Percentiles rank a stretch among this genome's conserved stretches.
These are phyloP conservation scores for Magnusiomyces ingens DNA, from an alignment of 1,139 yeast genomes.

Conservation along the genomic window DNA sequence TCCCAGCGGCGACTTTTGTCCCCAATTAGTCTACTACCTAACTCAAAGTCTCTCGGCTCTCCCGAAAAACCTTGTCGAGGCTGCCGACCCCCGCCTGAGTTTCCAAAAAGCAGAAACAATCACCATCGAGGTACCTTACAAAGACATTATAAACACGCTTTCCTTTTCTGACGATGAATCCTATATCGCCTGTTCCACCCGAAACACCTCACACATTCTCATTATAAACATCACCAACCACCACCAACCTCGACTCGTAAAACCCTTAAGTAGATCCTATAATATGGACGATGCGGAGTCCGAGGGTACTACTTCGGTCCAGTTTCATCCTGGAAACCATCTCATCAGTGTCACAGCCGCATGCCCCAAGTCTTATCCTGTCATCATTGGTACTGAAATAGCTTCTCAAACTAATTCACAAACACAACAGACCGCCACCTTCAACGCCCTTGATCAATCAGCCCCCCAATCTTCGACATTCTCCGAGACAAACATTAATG, in stretches of 20 bases:
- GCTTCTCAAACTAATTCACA: not conserved
- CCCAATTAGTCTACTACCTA: slow-evolving; percentile 2
- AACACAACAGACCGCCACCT: slow-evolving; percentile 5
- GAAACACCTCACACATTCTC: slow-evolving; percentile 71
- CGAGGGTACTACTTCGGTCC: slow-evolving; percentile 84
- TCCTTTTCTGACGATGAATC: slow-evolving; percentile 65
- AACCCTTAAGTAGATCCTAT: slow-evolving; percentile 56
- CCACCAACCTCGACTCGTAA: slow-evolving; percentile 60
- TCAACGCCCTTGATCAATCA: not conserved
- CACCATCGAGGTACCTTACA: slow-evolving; percentile 74
- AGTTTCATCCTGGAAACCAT: slow-evolving; percentile 55
- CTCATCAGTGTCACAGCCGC: slow-evolving; percentile 54
- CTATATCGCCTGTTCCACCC: slow-evolving; percentile 75
- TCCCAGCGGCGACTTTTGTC: slow-evolving; percentile 13
- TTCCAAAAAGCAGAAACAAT: slow-evolving; percentile 42
- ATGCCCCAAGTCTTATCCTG: slow-evolving; percentile 50
- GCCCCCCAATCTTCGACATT: too few species aligned
- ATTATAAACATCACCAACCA: slow-evolving; percentile 63
- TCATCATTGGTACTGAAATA: slow-evolving; percentile 49
- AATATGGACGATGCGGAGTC: slow-evolving; percentile 46
- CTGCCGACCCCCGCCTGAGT: slow-evolving; percentile 5
- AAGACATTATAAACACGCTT: slow-evolving; percentile 73
- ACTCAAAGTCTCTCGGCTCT: not conserved
- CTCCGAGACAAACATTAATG: too few species aligned
- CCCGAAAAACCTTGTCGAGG: not conserved